Percentiles rank a stretch among this genome's conserved stretches.
Conservation (phyloP, 1,139 yeast species). For the Magnusiomyces suaveolens region DNA sequence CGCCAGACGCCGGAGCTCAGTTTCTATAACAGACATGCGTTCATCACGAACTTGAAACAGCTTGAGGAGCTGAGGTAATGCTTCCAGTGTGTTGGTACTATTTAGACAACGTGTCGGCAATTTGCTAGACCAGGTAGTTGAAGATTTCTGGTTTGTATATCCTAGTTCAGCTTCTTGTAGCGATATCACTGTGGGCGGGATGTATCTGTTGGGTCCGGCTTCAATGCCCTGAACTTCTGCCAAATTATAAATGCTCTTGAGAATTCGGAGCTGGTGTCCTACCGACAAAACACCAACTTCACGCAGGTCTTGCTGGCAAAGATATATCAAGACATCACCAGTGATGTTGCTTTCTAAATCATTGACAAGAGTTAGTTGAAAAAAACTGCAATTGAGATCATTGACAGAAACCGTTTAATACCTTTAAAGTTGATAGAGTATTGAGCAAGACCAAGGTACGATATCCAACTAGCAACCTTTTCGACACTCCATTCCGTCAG, state of each 20-base stretch:
- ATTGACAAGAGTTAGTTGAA: not conserved
- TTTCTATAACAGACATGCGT: slow-evolving; percentile 30
- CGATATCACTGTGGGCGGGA: slow-evolving; percentile 22
- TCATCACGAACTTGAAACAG: slow-evolving; percentile 29
- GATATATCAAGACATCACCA: slow-evolving; percentile 35
- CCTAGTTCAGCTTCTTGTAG: not conserved
- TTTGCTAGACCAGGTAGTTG: not conserved
- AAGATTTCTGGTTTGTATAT: too few species aligned
- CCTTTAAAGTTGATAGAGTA: slow-evolving; percentile 24
- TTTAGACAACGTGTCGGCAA: not conserved
- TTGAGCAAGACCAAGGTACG: slow-evolving; percentile 22
- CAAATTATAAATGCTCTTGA: slow-evolving; percentile 31
- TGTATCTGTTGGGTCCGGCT: slow-evolving; percentile 27
- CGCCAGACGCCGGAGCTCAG: slow-evolving; percentile 29
- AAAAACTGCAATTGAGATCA: not conserved
- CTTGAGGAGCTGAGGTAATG: slow-evolving; percentile 5
- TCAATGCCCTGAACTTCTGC: slow-evolving; percentile 25
- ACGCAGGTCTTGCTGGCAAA: slow-evolving; percentile 32
- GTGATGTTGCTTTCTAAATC: slow-evolving; percentile 30
- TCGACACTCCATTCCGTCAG: slow-evolving; percentile 25
- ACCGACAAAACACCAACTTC: slow-evolving; percentile 35
- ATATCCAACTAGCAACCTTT: slow-evolving; percentile 25
- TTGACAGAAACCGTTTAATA: not conserved
- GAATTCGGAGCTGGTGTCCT: slow-evolving; percentile 35
- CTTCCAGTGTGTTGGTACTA: not conserved